Evolutionary conservation across 2,329 filamentous ascomycete genomes (phyloP).

Genomic region (Colletotrichum sp.): DNA sequence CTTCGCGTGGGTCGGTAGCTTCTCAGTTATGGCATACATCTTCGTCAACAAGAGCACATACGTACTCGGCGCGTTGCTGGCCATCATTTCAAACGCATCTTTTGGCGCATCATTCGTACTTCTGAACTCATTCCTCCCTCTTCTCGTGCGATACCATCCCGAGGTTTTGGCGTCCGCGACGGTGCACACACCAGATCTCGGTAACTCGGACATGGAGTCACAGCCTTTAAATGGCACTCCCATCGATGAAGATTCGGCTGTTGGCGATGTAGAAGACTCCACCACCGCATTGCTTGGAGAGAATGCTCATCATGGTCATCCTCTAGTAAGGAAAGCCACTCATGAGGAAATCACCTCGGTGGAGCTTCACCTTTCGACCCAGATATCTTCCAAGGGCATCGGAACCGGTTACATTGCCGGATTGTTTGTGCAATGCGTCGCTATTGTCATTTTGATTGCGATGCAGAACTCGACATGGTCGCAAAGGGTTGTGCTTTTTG

Average conservation of each 20-base stretch:
- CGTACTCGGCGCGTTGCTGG: conserved; percentile 80
- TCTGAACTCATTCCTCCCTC: conserved; percentile 90
- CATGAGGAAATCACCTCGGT: conserved; percentile 60
- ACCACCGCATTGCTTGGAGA: conserved; percentile 52
- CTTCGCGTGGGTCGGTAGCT: conserved; percentile 85
- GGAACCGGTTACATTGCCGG: conserved; percentile 93
- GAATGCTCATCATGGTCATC: conserved; percentile 31
- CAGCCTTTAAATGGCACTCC: conserved; percentile 38
- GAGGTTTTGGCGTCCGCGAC: conserved; percentile 36
- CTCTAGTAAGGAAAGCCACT: conserved; percentile 43
- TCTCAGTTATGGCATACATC: conserved; percentile 88
- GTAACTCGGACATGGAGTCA: conserved; percentile 36
- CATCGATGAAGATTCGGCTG: conserved; percentile 30
- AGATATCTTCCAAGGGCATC: conserved; percentile 90
- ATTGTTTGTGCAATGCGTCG: conserved; percentile 81
- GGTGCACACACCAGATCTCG: conserved; percentile 35
- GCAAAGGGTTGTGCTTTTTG: conserved; percentile 83
- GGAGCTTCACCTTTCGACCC: conserved; percentile 83
- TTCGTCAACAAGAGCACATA: conserved; percentile 78
- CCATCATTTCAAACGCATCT: conserved; percentile 90
- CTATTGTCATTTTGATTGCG: conserved; percentile 76
- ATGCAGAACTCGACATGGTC: conserved; percentile 83
- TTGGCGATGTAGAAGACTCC: conserved; percentile 42
- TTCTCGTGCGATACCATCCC: conserved; percentile 88
- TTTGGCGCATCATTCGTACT: conserved; percentile 96